Conservation (phyloP, 371 early-diverging fungal genomes). For the Mucor plumbeus region DNA sequence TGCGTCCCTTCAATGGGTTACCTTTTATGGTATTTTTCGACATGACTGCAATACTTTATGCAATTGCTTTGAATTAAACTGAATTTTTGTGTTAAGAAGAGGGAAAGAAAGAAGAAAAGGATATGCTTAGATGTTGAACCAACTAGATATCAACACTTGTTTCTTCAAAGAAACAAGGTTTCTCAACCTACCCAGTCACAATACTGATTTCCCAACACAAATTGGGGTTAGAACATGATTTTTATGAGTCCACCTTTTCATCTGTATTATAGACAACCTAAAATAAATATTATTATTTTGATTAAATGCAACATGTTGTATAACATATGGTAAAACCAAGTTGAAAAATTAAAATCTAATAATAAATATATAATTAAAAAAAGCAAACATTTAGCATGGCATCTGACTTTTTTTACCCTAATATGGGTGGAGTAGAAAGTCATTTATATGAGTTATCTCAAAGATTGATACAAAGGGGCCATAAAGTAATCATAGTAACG, state of each 20-base stretch:
- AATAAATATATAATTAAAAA: conserved; percentile 2
- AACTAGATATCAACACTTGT: conserved; percentile 7
- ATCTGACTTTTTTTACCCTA: conserved; percentile 99
- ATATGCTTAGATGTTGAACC: background rate
- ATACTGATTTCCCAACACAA: background rate
- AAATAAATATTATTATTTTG: background rate
- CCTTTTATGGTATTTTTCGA: conserved; percentile 11
- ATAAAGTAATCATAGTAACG: conserved; percentile 91
- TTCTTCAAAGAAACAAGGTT: background rate
- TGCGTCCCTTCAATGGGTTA: background rate
- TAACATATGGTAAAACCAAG: conserved; percentile 56
- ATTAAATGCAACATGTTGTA: conserved; percentile 43
- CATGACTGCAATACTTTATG: conserved; percentile 6
- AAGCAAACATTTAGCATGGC: conserved; percentile 68
- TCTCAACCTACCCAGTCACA: conserved; percentile 4
- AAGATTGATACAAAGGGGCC: conserved; percentile 88
- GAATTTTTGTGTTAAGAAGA: background rate
- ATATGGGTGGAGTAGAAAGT: conserved; percentile 98
- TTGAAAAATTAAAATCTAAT: background rate
- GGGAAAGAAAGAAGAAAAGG: background rate
- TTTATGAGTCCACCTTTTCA: conserved; percentile 1
- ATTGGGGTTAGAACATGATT: conserved; percentile 1
- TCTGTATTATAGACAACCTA: background rate
- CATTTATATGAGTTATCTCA: conserved; percentile 95
- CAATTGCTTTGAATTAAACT: background rate